Conservation (phyloP, 192 early-diverging fungal genomes). For the Powellomyces hirtus region DNA sequence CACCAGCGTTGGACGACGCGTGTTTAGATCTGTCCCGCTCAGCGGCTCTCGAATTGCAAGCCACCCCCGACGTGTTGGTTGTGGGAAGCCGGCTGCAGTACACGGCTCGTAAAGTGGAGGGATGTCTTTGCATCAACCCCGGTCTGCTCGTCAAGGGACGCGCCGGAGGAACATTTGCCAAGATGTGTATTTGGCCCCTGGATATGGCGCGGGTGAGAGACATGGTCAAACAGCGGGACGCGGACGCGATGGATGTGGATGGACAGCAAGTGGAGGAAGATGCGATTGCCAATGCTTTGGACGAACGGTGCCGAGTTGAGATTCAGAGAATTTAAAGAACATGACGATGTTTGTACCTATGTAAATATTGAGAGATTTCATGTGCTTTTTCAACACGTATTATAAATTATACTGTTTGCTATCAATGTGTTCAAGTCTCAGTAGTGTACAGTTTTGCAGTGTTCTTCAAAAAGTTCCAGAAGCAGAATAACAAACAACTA, state of each 20-base stretch:
- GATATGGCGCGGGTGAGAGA: slow-evolving; percentile 29
- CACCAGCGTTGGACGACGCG: slow-evolving; percentile 42
- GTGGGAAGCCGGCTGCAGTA: slow-evolving; percentile 69
- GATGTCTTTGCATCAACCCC: slow-evolving; percentile 81
- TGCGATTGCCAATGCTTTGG: slow-evolving; percentile 27
- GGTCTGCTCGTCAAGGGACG: slow-evolving; percentile 69
- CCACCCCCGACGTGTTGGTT: slow-evolving; percentile 82
- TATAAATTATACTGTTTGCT: too few relatives aligned
- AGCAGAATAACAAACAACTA: too few relatives aligned
- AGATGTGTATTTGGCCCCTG: slow-evolving; percentile 68
- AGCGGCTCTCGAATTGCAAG: slow-evolving; percentile 52
- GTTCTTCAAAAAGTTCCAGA: too few relatives aligned
- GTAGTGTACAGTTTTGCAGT: too few relatives aligned
- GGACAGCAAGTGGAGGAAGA: slow-evolving; percentile 16
- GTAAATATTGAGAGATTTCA: neutral
- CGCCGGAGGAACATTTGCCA: slow-evolving; percentile 80
- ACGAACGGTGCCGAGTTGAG: slow-evolving; percentile 39
- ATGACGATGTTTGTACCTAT: neutral
- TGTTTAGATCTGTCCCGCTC: slow-evolving; percentile 37
- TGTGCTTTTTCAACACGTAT: too few relatives aligned
- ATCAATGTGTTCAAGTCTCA: too few relatives aligned
- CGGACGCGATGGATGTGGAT: slow-evolving; percentile 18
- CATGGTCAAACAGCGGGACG: slow-evolving; percentile 7
- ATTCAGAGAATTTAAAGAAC: slow-evolving; percentile 35
- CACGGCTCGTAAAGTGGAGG: slow-evolving; percentile 71